Conservation (phyloP, 257 asterid species). For the Scutellaria barbata region DNA sequence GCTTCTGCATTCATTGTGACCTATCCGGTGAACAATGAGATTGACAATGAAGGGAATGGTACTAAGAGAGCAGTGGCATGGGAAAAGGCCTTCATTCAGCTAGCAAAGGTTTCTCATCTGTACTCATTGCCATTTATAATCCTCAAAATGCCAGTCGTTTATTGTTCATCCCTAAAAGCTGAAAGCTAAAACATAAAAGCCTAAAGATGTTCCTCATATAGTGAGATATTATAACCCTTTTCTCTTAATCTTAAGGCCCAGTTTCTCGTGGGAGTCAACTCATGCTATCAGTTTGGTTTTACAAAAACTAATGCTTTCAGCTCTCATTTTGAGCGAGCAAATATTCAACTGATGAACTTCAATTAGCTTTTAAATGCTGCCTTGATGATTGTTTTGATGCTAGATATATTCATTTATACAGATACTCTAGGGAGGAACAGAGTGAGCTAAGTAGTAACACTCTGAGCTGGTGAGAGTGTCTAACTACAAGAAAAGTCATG, state of each 20-base stretch:
- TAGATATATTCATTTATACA: too few species aligned
- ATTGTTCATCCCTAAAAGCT: neutral
- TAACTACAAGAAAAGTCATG: too few species aligned
- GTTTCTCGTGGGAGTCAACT: neutral
- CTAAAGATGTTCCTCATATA: neutral
- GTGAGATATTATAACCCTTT: neutral
- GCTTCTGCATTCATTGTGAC: slow-evolving; percentile 95
- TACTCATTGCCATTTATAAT: slow-evolving; percentile 23
- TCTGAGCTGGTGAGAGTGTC: too few species aligned
- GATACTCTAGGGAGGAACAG: too few species aligned
- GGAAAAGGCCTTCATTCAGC: slow-evolving; percentile 97
- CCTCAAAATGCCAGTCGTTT: neutral
- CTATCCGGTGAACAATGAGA: slow-evolving; percentile 93
- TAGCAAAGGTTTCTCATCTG: slow-evolving; percentile 67
- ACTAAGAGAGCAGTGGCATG: slow-evolving; percentile 87
- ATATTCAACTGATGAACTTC: too few species aligned
- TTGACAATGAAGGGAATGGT: slow-evolving; percentile 74
- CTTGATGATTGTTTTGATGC: too few species aligned
- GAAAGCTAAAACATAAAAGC: neutral
- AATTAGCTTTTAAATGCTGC: too few species aligned
- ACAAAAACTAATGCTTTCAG: too few species aligned
- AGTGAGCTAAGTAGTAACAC: too few species aligned
- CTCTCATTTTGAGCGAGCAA: too few species aligned
- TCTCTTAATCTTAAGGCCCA: neutral
- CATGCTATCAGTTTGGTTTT: neutral